These are phyloP conservation scores for Penicillium sp. DNA, from an alignment of 2,329 filamentous ascomycete species.

Conservation along the genomic window DNA sequence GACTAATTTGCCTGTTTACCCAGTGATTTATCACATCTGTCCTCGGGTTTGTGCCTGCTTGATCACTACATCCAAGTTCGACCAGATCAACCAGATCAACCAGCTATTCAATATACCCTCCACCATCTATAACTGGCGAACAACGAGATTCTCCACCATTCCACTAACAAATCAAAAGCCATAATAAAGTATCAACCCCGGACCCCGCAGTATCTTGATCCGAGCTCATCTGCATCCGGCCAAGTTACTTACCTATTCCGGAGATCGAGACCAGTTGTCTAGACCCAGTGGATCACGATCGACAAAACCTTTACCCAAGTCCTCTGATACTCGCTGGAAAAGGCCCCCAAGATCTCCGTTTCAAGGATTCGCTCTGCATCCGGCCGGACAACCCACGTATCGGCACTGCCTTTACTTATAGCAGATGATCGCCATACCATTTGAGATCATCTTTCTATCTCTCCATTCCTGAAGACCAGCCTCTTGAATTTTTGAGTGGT, in stretches of 20 bases:
- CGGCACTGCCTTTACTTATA: constrained; percentile 29
- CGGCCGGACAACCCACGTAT: constrained; percentile 10
- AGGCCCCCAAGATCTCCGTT: constrained; percentile 10
- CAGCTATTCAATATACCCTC: no score
- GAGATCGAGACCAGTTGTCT: constrained; percentile 2
- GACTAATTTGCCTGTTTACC: no score
- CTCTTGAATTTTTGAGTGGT: constrained; percentile 30
- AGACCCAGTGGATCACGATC: constrained; percentile 7
- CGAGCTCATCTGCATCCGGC: constrained; percentile 17
- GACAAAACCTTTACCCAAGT: constrained; percentile 6
- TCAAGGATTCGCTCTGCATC: constrained; percentile 14
- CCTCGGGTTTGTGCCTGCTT: no score
- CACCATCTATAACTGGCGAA: no score
- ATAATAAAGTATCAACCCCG: constrained; percentile 13
- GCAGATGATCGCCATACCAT: constrained; percentile 25
- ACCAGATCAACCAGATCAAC: no score
- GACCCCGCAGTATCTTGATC: constrained; percentile 8
- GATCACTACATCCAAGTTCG: no score
- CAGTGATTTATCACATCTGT: no score
- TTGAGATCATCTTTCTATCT: constrained; percentile 16
- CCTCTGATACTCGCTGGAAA: constrained; percentile 7
- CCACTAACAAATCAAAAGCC: no score
- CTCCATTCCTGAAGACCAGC: constrained; percentile 21
- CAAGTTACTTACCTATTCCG: constrained; percentile 7
- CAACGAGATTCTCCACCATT: no score